These are phyloP conservation scores for Gnomoniopsis smithogilvyi DNA, from an alignment of 2,329 filamentous ascomycete species.

Conservation along the genomic window DNA sequence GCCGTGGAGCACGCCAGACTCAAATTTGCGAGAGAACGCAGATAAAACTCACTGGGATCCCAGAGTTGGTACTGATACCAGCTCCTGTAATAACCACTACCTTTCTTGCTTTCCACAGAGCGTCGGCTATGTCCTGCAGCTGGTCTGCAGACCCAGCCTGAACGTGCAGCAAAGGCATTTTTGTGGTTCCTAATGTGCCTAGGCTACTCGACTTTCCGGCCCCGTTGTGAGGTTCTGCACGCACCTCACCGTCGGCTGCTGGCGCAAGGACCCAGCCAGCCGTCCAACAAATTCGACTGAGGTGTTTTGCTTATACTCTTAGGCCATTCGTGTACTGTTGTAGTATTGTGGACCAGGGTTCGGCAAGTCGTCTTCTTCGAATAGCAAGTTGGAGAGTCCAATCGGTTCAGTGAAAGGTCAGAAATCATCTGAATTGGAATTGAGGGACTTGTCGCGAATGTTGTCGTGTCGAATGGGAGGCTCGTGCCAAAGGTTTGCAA, in stretches of 20 bases:
- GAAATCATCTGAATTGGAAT: background rate
- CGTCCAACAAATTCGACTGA: background rate
- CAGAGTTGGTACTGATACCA: conserved; percentile 73
- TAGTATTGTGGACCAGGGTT: background rate
- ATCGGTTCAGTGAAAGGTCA: background rate
- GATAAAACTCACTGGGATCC: conserved; percentile 60
- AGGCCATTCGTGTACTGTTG: conserved; percentile 9
- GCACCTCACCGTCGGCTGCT: background rate
- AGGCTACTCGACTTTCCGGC: background rate
- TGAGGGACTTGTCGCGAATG: background rate
- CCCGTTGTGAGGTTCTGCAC: background rate
- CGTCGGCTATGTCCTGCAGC: conserved; percentile 64
- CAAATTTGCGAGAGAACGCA: too few relatives aligned
- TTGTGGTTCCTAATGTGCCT: conserved; percentile 19
- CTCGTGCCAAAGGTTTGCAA: background rate
- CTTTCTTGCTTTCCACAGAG: conserved; percentile 62
- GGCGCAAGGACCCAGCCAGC: background rate
- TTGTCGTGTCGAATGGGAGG: background rate
- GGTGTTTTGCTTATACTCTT: background rate
- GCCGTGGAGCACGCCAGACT: background rate
- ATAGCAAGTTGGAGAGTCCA: background rate
- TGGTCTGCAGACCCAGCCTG: conserved; percentile 46
- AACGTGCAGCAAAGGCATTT: conserved; percentile 59
- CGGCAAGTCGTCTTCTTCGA: background rate
- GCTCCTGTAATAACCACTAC: conserved; percentile 71